Conservation (phyloP, 768 basidiomycete genomes). For the Pisolithus tinctorius region DNA sequence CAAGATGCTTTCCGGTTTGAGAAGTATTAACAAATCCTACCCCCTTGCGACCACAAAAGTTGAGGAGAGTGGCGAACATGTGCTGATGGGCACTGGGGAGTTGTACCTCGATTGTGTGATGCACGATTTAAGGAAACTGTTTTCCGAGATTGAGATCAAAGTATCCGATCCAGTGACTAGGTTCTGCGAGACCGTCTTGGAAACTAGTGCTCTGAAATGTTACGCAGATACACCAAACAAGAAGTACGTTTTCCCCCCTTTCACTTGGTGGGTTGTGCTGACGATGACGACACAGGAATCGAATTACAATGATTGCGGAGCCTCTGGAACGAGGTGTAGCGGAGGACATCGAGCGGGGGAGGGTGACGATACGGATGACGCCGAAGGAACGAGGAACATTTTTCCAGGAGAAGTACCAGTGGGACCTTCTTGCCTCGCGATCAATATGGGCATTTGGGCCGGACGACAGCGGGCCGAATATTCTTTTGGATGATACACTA, state of each 20-base stretch:
- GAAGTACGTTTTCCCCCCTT: constrained; percentile 53
- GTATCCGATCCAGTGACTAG: constrained; percentile 98
- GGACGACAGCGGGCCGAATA: constrained; percentile 90
- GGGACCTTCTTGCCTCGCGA: constrained; percentile 94
- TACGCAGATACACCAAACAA: constrained; percentile 99
- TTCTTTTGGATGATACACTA: constrained; percentile 91
- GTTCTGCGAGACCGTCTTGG: constrained; percentile 96
- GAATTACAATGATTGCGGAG: constrained; percentile 98
- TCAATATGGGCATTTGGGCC: constrained; percentile 99
- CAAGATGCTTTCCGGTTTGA: constrained; percentile 95
- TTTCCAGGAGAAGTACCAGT: constrained; percentile 96
- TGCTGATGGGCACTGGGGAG: constrained; percentile 94
- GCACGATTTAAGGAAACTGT: constrained; percentile 88
- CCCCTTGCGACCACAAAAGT: constrained; percentile 93
- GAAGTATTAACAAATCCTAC: constrained; percentile 97
- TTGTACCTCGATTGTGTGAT: constrained; percentile 94
- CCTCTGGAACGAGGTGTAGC: constrained; percentile 93
- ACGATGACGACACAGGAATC: constrained; percentile 57
- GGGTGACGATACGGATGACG: constrained; percentile 91
- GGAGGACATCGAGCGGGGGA: constrained; percentile 91
- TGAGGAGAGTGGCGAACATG: constrained; percentile 97
- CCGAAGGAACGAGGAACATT: constrained; percentile 92
- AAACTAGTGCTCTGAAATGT: constrained; percentile 96
- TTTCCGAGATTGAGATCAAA: constrained; percentile 99
- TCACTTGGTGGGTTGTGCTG: constrained; percentile 8